Evolutionary conservation across 352 stramenopile genomes (phyloP), one percentile per base, ranked within the genome.

Genomic region (Pythium grandisporangium): DNA sequence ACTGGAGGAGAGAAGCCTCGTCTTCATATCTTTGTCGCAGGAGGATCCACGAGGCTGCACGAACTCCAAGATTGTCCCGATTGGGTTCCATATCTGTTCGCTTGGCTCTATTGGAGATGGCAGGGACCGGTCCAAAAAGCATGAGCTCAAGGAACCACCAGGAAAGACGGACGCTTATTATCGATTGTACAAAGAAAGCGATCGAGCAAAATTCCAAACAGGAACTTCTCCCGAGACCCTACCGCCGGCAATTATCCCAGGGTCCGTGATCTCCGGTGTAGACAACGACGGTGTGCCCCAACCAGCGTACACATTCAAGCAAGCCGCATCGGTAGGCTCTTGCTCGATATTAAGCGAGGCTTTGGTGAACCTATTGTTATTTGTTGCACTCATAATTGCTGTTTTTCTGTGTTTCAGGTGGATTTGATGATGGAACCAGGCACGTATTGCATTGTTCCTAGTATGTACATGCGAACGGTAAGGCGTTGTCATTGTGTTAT

Each of bases 401-500:
- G n/a, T n/a, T n/a, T n/a, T 37, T 14, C 2, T 6, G 1, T 12
- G 25, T 7, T 49, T 20, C 45, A 90, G 77, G 52, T 78, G 24
- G 73, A 87, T 55, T 61, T 68, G 17, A 71, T 53, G 0, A 82
- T 92, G 51, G 73, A 89, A 33, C 60, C 77, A 37, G 80, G 80
- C 1, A 62, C 51, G 30, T 93, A 93, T 19, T 91, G 80, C 33
- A 83, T 93, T 34, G 63, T 93, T 23, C 74, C 80, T 0, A 93
- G 80, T 51, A 86, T 93, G 77, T 93, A 89, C 46, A 88, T 89
- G 72, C 65, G 77, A 45, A 86, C 70, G 57, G 79, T 93, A 65
- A 5, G 61, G n/a, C n/a, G n/a, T n/a, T n/a, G n/a, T n/a, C n/a
- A n/a, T n/a, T 39, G 21, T 29, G 17, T 38, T 44, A 33, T 29